Evolutionary conservation across 192 early-diverging fungal species (phyloP), one percentile per base, ranked within the genome.

Genomic region (Phlyctochytrium planicorne): DNA sequence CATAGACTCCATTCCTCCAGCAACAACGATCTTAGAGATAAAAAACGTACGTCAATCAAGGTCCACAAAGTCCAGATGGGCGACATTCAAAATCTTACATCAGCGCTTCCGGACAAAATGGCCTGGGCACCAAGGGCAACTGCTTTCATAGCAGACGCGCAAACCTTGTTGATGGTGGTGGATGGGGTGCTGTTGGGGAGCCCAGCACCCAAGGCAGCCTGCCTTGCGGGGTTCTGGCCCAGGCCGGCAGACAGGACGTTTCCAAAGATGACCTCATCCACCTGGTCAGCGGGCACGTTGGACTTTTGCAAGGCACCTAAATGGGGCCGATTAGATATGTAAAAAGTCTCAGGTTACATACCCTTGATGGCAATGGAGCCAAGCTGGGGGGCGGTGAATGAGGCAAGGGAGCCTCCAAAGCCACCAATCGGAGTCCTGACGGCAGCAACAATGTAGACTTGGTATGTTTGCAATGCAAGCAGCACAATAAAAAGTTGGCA

Each of bases 1-100:
- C 95, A 99, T 98, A 81, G 88, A 91, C 75, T 99, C 96, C 92
- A 92, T 96, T 53, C 97, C 95, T 67, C 97, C 95, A 34, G 92
- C 92, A 37, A 97, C 78, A 31, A 84, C 63, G 29, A 71, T 63
- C 65, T 70, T n/a, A n/a, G n/a, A n/a, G n/a, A n/a, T 31, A 29
- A 57, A 30, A 66, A 30, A 23, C 57, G 23, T 24, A 62, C 34
- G 29, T 32, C 17, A 6, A 56, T 33, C 25, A 62, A 35, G 2
- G 33, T 24, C 75, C 87, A 93, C 90, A 25, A 90, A 75, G 34
- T 85, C 69, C 68, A 87, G 81, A 34, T 83, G 80, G 30, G 85
- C 75, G 72, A 85, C 79, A 65, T 91, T 81, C 66, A 78, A 79
- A 68, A 89, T 52, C 65, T 36, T 31, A 83, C 70, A 52, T 80